phyloP scores from a whole-genome alignment of 2,329 filamentous ascomycete species.

The Xylariaceae sp. region DNA sequence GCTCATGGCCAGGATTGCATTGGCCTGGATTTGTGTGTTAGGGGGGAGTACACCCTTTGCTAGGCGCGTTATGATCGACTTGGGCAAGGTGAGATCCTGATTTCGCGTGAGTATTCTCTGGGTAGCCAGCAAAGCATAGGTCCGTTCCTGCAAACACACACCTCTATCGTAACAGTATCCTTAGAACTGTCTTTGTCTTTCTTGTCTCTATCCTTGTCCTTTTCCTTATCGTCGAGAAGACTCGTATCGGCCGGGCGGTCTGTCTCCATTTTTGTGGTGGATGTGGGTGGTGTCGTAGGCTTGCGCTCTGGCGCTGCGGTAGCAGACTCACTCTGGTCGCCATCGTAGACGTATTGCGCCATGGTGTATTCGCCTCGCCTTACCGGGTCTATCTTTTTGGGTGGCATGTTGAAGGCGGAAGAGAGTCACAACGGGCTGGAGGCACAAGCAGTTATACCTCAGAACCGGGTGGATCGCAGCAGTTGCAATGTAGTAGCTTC shows the following conservation, averaged over 20 bases:
- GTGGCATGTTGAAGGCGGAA: constrained; percentile 52
- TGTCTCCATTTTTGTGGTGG: constrained; percentile 41
- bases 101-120: constrained; percentile 20
- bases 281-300: constrained; percentile 29
- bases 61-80: constrained; percentile 79
- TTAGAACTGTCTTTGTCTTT: constrained; percentile 34
- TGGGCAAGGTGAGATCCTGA: constrained; percentile 77
- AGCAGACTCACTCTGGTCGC: constrained; percentile 39
- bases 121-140: not conserved
- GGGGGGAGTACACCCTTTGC: constrained; percentile 80
- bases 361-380: constrained; percentile 54
- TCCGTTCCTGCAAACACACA: constrained; percentile 36
- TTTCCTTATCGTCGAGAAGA: constrained; percentile 40
- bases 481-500: too few species aligned
- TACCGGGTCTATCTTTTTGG: constrained; percentile 58
- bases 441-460: not conserved
- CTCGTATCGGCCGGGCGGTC: constrained; percentile 39
- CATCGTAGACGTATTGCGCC: constrained; percentile 53
- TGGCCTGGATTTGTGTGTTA: constrained; percentile 83
- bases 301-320: constrained; percentile 35
- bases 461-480: not conserved
- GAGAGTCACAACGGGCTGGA: too few species aligned
- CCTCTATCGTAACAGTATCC: constrained; percentile 58
- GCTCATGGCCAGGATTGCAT: constrained; percentile 78
- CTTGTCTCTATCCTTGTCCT: constrained; percentile 44